Percentiles rank a stretch among this genome's conserved stretches.
Conservation (phyloP, 345 rosid genomes). For the Eucalyptus sp. region DNA sequence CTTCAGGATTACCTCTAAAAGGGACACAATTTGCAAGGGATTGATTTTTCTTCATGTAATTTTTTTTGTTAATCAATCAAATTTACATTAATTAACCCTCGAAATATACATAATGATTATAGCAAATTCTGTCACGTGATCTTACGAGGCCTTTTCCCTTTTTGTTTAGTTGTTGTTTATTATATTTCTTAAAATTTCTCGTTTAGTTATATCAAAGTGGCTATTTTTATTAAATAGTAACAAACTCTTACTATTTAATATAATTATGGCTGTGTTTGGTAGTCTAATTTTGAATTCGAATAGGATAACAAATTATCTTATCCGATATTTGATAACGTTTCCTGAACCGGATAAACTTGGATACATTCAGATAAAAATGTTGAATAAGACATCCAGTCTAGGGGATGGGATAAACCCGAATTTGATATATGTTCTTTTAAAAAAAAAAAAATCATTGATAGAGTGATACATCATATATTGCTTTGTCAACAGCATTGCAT, state of each 20-base stretch:
- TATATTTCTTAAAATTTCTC: neutral
- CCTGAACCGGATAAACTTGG: too few relatives aligned
- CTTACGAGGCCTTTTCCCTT: neutral
- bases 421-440: neutral
- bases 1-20: neutral
- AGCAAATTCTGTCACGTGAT: neutral
- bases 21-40: neutral
- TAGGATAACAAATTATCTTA: neutral
- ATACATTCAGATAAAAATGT: too few relatives aligned
- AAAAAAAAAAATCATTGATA: too few relatives aligned
- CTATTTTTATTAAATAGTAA: neutral
- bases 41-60: neutral
- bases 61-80: neutral
- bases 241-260: neutral
- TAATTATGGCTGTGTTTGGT: neutral
- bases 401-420: neutral
- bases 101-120: neutral
- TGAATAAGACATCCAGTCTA: too few relatives aligned
- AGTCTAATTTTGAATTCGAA: rapidly evolving
- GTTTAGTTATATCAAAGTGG: neutral
- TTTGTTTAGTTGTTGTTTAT: neutral
- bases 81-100: neutral
- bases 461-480: neutral
- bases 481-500: neutral
- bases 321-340: rapidly evolving